Evolutionary conservation across 257 asterid species (phyloP), one percentile per base, ranked within the genome.

Genomic region (Solanum rostratum): DNA sequence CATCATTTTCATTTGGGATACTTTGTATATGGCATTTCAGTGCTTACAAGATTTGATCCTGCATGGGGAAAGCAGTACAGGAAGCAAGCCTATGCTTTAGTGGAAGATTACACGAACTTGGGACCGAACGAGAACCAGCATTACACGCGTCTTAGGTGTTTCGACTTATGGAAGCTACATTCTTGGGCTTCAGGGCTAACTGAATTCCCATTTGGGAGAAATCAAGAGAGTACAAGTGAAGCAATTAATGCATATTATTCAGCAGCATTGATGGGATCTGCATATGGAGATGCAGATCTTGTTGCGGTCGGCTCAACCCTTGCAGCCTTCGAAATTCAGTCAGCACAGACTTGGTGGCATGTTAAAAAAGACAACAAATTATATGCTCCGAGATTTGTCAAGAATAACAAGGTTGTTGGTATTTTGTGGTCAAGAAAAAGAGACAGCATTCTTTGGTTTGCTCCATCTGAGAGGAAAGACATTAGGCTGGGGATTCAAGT

Each of bases 111-210:
- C 60, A 93, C 93, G 94, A 96, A 91, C 89, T 85, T 92, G 76
- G 93, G 93, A 87, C 91, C 82, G 62, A 83, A 83, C 6, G 83
- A 86, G 33, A 87, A 90, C 86, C 90, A 94, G 9, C 79, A 80
- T 33, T 96, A 93, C 74, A 88, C 97, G 7, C 93, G 95, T n/a
- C 59, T 96, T 90, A 93, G 99, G 84, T 91, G 96, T 74, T 96
- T 93, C 27, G 99, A 96, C 82, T 49, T 90, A 43, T 96, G 97
- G 97, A 89, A 89, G 66, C 83, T 96, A 84, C 99, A 95, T 92
- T 96, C 99, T 84, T 95, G 98, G 99, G 98, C 98, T 8, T 96
- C 97, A 39, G 99, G 99, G 83, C 76, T 96, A 53, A 96, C 95
- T 0, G 99, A 93, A 65, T 96, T 92, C 87, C 93, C 94, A 45